phyloP scores from a whole-genome alignment of 2,329 filamentous ascomycete genomes.

The Ophiocordyceps sinensis region DNA sequence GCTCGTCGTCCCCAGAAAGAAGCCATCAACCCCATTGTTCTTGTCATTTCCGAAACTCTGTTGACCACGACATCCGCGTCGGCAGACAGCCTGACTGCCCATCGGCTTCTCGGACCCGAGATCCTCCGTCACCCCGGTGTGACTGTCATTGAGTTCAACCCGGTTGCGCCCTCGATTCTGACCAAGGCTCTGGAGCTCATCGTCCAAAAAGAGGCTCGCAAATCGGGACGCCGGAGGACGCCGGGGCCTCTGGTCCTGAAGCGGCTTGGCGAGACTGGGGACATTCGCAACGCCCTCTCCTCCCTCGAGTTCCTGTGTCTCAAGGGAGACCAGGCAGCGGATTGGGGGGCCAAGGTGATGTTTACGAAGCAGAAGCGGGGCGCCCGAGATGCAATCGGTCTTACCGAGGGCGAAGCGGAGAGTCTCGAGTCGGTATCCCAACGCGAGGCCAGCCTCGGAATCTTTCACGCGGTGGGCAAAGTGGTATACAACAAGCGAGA shows the following conservation, averaged over 20 bases:
- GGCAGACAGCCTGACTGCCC: slow-evolving; percentile 83
- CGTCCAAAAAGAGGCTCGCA: slow-evolving; percentile 70
- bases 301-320: slow-evolving; percentile 86
- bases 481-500: slow-evolving; percentile 92
- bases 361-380: slow-evolving; percentile 55
- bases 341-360: slow-evolving; percentile 61
- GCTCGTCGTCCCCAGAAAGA: slow-evolving; percentile 25
- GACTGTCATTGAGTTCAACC: slow-evolving; percentile 79
- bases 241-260: slow-evolving; percentile 70
- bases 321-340: slow-evolving; percentile 58
- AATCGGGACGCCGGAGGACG: slow-evolving; percentile 59
- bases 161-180: slow-evolving; percentile 74
- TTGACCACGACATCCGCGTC: slow-evolving; percentile 73
- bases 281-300: slow-evolving; percentile 84
- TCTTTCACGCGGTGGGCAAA: slow-evolving; percentile 93
- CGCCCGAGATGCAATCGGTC: slow-evolving; percentile 35
- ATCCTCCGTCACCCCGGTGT: slow-evolving; percentile 71
- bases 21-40: slow-evolving; percentile 57
- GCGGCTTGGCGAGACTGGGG: slow-evolving; percentile 70
- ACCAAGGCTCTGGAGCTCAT: slow-evolving; percentile 71
- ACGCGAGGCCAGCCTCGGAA: slow-evolving; percentile 76
- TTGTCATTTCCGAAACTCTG: slow-evolving; percentile 84
- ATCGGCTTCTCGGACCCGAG: slow-evolving; percentile 75
- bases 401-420: slow-evolving; percentile 68
- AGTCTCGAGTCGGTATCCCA: slow-evolving; percentile 71